Base-by-base conservation (phyloP, 176 grass and related monocot genomes). In the Poa pratensis region DNA sequence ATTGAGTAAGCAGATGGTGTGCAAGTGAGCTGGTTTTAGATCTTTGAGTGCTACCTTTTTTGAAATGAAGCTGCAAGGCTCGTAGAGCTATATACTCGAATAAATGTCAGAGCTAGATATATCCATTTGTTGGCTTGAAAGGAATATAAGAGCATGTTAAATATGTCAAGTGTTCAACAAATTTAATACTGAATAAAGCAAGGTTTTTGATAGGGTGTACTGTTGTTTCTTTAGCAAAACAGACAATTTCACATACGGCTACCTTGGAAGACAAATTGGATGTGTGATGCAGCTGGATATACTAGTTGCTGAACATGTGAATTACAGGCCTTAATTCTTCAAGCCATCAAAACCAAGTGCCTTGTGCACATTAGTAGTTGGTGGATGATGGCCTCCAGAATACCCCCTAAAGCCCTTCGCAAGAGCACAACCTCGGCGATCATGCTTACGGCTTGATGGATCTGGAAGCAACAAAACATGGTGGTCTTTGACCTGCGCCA, bases 51-150 rank as follows among this genome's bases (percentile, higher is more conserved):
- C 32, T 19, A 10, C 23, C 37, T 35, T 69, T 85, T 62, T 5
- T 48, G 19, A 66, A 68, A 69, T 51, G 50, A 37, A 37, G 27
- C 1, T 1, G 8, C 51, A 12, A 54, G 75, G 46, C 42, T 75
- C 9, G 16, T 40, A 37, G 15, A 19, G 14, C n/a, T 17, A 22
- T 69, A 6, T 49, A 50, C 23, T 78, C 35, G 27, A 83, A 77
- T 83, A 84, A 84, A 59, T 73, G 3, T 72, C 43, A 62, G 11
- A 62, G 22, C 43, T 24, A 51, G 30, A 28, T 63, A 66, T 30
- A 34, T 27, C 80, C 51, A 70, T 61, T 24, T 52, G 28, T 60
- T 71, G 27, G 20, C 32, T 43, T 73, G 15, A 27, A 28, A 39
- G 14, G 59, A 61, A 63, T 26, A 52, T 22, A 57, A 80, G 22